Conservation (phyloP, 805 yeast genomes). For the Pichia pseudocactophila region DNA sequence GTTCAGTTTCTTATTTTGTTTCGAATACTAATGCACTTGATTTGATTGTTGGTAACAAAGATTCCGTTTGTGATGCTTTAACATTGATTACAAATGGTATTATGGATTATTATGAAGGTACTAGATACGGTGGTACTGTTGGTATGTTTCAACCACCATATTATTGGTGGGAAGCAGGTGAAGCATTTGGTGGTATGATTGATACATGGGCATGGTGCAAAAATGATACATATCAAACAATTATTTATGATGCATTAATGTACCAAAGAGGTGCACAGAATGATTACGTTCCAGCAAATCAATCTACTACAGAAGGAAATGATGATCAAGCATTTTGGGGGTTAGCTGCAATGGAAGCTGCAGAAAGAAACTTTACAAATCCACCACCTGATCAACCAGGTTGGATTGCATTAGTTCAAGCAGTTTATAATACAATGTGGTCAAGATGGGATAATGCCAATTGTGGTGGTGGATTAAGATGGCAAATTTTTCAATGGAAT, state of each 20-base stretch:
- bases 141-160: conserved; percentile 70
- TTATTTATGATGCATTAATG: conserved; percentile 51
- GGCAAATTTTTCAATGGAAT: conserved; percentile 90
- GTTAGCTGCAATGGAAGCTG: conserved; percentile 72
- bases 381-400: conserved; percentile 38
- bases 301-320: conserved; percentile 78
- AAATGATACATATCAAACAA: conserved; percentile 51
- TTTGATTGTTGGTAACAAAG: conserved; percentile 16
- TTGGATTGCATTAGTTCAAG: conserved; percentile 77
- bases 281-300: conserved; percentile 75
- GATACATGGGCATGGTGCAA: conserved; percentile 68
- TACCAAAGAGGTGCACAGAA: conserved; percentile 56
- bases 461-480: conserved; percentile 76
- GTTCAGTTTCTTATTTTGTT: background rate
- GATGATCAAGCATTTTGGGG: conserved; percentile 97
- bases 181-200: conserved; percentile 58
- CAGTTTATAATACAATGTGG: conserved; percentile 78
- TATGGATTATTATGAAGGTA: conserved; percentile 74
- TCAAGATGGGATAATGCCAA: conserved; percentile 60
- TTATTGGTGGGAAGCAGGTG: conserved; percentile 93
- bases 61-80: conserved; percentile 38
- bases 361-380: conserved; percentile 73
- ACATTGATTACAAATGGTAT: conserved; percentile 59
- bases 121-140: conserved; percentile 52
- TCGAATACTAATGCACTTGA: conserved; percentile 9